Base-by-base conservation (phyloP, 2,329 filamentous ascomycete genomes). In the Ophiostoma ulmi region DNA sequence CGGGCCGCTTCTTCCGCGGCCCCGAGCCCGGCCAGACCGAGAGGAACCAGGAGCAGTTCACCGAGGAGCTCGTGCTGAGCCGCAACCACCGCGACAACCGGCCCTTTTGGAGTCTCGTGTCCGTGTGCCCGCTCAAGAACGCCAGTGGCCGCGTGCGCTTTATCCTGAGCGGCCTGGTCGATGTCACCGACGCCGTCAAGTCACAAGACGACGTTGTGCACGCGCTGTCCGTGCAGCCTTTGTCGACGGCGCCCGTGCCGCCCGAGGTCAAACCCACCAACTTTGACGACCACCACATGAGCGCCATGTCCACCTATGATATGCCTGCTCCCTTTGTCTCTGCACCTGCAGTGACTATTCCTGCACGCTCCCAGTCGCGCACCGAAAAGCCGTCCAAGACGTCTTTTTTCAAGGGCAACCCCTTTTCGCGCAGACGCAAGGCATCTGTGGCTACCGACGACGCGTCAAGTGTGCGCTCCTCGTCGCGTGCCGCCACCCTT, bases 81-180 rank as follows among this genome's bases (percentile, higher is more conserved):
- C 71, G 71, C 22, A 81, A 84, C 73, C 79, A 79, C 70, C 83
- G 83, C 72, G 81, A 81, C 70, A 83, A 82, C 11, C 80, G 82
- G 48, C 83, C 84, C 0, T 86, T 84, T 73, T 86, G 84, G 84
- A 88, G 88, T 68, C 75, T 88, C 10, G 77, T 88, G 0, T 87
- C 85, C 68, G 77, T 84, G 1, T 81, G 83, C 66, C 86, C 87
- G 0, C 77, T 89, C 0, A 79, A 81, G 35, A 83, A 87, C 71
- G 76, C 77, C 0, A 74, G 79, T 0, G 86, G 86, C 3, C 81
- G 81, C 8, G 76, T 85, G 1, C 80, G 79, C 0, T 87, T 84
- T 76, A 86, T 84, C 74, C 79, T 89, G 20, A 86, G 85, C 0
- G 86, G 82, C 0, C 85, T 88, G 72, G 82, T 88, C 69, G 85